Evolutionary conservation across 257 asterid genomes (phyloP).

Genomic region (Galeopsis tetrahit): DNA sequence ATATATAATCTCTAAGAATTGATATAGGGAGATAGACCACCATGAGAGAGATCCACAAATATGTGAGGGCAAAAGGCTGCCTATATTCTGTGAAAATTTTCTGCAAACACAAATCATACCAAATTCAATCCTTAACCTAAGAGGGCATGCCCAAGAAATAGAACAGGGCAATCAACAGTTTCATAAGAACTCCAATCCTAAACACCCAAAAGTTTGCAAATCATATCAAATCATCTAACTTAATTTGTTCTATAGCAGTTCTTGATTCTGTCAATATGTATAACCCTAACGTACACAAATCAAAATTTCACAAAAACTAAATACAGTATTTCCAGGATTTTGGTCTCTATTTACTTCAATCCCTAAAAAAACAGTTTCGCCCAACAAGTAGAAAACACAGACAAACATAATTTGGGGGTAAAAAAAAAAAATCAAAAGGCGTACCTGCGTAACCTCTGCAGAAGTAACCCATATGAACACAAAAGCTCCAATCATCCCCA

Average conservation of each 20-base stretch:
- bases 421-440: background rate
- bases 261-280: background rate
- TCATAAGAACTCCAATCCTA: background rate
- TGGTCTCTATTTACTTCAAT: background rate
- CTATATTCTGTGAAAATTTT: slow-evolving; percentile 68
- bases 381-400: background rate
- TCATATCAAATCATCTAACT: background rate
- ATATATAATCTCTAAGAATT: slow-evolving; percentile 59
- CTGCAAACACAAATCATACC: slow-evolving; percentile 41
- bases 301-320: slow-evolving; percentile 7
- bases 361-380: background rate
- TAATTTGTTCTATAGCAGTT: slow-evolving; percentile 1
- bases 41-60: slow-evolving; percentile 79
- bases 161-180: background rate
- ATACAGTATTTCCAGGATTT: background rate
- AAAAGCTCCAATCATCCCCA: slow-evolving; percentile 75
- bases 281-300: background rate
- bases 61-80: slow-evolving; percentile 83
- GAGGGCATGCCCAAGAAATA: background rate
- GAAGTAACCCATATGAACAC: slow-evolving; percentile 86
- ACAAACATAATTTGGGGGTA: slow-evolving; percentile 4
- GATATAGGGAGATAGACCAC: slow-evolving; percentile 75
- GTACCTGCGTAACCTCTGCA: slow-evolving; percentile 92
- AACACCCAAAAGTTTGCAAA: slow-evolving; percentile 23
- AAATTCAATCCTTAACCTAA: background rate